These are phyloP conservation scores for Syzygium grande DNA, from an alignment of 345 rosid species.

Conservation along the genomic window DNA sequence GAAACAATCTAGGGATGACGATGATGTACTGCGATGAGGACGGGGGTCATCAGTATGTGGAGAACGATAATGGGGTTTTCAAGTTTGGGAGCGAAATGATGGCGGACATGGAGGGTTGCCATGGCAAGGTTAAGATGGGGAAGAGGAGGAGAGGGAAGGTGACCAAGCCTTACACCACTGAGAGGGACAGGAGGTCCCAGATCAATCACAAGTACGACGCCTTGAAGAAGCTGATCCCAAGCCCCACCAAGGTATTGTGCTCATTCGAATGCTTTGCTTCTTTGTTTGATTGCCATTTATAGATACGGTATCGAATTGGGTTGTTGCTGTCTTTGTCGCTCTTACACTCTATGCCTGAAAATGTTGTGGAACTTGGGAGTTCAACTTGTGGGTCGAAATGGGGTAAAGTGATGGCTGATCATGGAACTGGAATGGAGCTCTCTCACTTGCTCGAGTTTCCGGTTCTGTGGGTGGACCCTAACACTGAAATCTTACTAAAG, in stretches of 20 bases:
- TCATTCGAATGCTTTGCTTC: neutral
- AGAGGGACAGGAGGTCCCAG: slow-evolving; percentile 57
- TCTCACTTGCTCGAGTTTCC: neutral
- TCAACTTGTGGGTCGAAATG: neutral
- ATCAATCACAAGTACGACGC: slow-evolving; percentile 45
- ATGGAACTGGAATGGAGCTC: neutral
- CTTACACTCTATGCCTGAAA: neutral
- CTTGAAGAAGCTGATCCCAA: slow-evolving; percentile 58
- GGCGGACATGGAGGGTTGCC: slow-evolving; percentile 21
- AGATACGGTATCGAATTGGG: neutral
- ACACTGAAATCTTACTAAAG: neutral
- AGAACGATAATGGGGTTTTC: slow-evolving; percentile 28
- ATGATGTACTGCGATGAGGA: neutral
- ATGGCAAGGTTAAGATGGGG: slow-evolving; percentile 32
- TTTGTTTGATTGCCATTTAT: neutral
- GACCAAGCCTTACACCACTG: slow-evolving; percentile 57
- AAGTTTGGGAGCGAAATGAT: slow-evolving; percentile 31
- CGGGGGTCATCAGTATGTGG: neutral
- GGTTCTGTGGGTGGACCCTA: neutral
- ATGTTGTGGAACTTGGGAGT: neutral
- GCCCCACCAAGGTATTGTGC: slow-evolving; percentile 51
- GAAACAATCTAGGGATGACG: neutral
- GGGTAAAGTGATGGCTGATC: neutral
- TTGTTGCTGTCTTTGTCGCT: neutral
- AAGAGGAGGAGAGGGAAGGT: slow-evolving; percentile 39